Evolutionary conservation across 176 grass and related monocot genomes (phyloP).

Genomic region (Pontederia crassipes): DNA sequence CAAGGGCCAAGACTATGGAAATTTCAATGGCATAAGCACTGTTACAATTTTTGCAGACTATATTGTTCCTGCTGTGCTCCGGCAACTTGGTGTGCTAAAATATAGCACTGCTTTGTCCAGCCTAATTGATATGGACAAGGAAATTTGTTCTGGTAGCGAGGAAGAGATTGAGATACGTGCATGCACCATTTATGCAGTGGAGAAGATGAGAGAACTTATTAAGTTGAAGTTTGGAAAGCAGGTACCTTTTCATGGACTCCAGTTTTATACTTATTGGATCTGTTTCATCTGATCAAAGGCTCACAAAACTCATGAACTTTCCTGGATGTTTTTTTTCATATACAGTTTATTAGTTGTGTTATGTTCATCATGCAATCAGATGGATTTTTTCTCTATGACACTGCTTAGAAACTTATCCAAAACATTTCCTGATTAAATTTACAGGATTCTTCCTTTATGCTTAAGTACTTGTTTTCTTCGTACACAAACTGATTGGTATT

Average conservation of each 20-base stretch:
- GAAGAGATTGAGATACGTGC: constrained; percentile 87
- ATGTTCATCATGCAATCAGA: too few species aligned
- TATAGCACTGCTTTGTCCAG: constrained; percentile 54
- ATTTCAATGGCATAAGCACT: constrained; percentile 60
- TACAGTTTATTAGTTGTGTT: too few species aligned
- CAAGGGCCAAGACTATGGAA: constrained; percentile 58
- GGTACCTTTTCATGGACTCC: constrained; percentile 22
- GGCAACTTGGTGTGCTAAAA: constrained; percentile 77
- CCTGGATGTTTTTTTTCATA: background rate
- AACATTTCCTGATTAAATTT: too few species aligned
- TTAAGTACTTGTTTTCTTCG: too few species aligned
- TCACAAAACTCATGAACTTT: background rate
- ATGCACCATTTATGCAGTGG: constrained; percentile 81
- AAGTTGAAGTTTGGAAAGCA: constrained; percentile 69
- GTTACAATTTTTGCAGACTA: constrained; percentile 96
- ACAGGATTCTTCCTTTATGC: too few species aligned
- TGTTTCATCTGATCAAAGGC: background rate
- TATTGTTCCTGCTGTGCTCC: constrained; percentile 71
- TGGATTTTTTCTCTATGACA: too few species aligned
- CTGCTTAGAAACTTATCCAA: too few species aligned
- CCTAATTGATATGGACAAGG: constrained; percentile 54
- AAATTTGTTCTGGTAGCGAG: constrained; percentile 74
- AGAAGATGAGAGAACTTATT: constrained; percentile 84
- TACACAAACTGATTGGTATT: too few species aligned
- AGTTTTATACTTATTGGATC: background rate